Conservation (phyloP, 768 basidiomycete genomes). For the Tricholoma furcatifolium region DNA sequence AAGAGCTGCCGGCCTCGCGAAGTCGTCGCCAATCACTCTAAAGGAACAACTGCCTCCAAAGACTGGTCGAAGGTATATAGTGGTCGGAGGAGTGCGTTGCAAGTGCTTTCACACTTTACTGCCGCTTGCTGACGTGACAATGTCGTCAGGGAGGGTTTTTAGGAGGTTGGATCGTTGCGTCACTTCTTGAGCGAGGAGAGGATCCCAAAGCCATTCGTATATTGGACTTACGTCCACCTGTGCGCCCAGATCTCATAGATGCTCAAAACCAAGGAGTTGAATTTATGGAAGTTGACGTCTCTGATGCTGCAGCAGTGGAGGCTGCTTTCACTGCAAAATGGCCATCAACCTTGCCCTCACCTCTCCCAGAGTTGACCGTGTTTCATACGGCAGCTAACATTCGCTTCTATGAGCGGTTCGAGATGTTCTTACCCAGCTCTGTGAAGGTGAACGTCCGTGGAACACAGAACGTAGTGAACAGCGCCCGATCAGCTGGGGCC, state of each 20-base stretch:
- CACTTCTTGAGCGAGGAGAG: constrained; percentile 70
- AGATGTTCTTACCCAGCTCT: constrained; percentile 50
- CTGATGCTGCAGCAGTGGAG: constrained; percentile 49
- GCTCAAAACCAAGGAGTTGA: constrained; percentile 52
- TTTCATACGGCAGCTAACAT: constrained; percentile 80
- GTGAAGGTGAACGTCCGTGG: constrained; percentile 64
- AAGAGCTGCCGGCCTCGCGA: constrained; percentile 35
- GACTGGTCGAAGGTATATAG: constrained; percentile 74
- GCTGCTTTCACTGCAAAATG: constrained; percentile 66
- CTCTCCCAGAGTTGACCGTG: constrained; percentile 49
- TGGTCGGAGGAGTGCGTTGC: constrained; percentile 63
- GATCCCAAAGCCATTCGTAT: constrained; percentile 63
- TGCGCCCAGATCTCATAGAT: constrained; percentile 52
- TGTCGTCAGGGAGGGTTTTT: constrained; percentile 66
- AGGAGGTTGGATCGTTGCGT: constrained; percentile 75
- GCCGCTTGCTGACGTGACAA: not conserved
- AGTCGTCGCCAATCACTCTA: constrained; percentile 31
- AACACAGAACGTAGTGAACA: constrained; percentile 64
- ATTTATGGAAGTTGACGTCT: constrained; percentile 60
- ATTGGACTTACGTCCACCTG: constrained; percentile 64
- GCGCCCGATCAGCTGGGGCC: constrained; percentile 54
- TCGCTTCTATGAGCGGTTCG: constrained; percentile 70
- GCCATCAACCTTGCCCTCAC: constrained; percentile 32
- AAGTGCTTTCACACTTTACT: not conserved
- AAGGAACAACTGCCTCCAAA: constrained; percentile 55